phyloP scores from a whole-genome alignment of 176 grass and related monocot species.

The Bothriochloa decipiens region DNA sequence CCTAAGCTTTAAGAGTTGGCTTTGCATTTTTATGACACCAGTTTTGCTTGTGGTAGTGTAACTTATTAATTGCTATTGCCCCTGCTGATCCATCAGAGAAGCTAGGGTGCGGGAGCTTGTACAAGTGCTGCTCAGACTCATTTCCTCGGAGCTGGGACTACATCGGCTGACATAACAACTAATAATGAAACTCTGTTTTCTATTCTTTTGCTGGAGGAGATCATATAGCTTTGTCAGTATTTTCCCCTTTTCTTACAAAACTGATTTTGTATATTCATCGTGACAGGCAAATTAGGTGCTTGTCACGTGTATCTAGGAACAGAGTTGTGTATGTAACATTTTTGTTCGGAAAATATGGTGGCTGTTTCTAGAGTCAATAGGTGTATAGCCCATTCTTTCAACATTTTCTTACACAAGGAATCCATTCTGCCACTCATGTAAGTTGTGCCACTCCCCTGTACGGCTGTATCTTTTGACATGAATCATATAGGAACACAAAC shows the following conservation, averaged over 20 bases:
- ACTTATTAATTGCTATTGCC: conserved; percentile 27
- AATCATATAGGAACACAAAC: too few relatives aligned
- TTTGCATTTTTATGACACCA: neutral
- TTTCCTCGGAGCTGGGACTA: conserved; percentile 74
- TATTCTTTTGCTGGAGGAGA: conserved; percentile 42
- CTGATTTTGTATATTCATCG: conserved; percentile 37
- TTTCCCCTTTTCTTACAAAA: conserved; percentile 22
- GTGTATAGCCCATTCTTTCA: conserved; percentile 27
- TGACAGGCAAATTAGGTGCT: conserved; percentile 8
- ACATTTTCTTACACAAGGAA: conserved; percentile 31
- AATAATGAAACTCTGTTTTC: conserved; percentile 28
- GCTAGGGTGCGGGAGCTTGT: conserved; percentile 88
- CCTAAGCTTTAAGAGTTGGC: neutral
- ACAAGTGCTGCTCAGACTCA: conserved; percentile 76
- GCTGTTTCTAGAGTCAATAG: conserved; percentile 37
- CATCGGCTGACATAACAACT: conserved; percentile 61
- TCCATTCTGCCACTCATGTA: conserved; percentile 18
- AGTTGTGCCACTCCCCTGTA: neutral
- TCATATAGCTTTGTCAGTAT: conserved; percentile 33
- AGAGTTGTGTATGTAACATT: conserved; percentile 55
- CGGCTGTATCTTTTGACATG: conserved; percentile 2
- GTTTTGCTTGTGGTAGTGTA: conserved; percentile 13
- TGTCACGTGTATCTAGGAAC: conserved; percentile 42
- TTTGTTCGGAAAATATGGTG: conserved; percentile 39
- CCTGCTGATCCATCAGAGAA: conserved; percentile 64